Conservation (phyloP, 257 asterid species). For the Solanum chiquidenum region DNA sequence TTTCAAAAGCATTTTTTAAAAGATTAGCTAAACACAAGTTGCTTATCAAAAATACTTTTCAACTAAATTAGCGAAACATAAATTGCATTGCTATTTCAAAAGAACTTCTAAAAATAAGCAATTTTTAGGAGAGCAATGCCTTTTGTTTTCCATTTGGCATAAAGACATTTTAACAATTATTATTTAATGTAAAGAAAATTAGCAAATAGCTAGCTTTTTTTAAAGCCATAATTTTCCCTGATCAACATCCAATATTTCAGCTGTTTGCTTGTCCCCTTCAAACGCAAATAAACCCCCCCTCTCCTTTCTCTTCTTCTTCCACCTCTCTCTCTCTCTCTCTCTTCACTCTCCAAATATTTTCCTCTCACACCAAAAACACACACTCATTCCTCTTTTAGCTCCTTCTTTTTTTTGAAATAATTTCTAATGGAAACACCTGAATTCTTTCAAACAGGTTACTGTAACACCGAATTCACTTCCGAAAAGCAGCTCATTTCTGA, state of each 20-base stretch:
- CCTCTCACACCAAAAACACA: slow-evolving; percentile 12
- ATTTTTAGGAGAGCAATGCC: rapidly evolving
- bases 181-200: slow-evolving; percentile 10
- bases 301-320: background rate
- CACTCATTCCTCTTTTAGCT: background rate
- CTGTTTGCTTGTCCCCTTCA: slow-evolving; percentile 34
- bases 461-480: slow-evolving; percentile 19
- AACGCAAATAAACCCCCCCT: slow-evolving; percentile 61
- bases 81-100: too few relatives aligned
- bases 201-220: slow-evolving; percentile 16
- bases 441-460: slow-evolving; percentile 33
- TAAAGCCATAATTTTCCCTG: slow-evolving; percentile 56
- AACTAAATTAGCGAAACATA: too few relatives aligned
- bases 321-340: background rate
- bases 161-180: background rate
- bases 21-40: too few relatives aligned
- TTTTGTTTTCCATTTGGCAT: background rate
- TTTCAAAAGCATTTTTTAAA: too few relatives aligned
- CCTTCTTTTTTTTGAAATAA: background rate
- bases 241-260: slow-evolving; percentile 55
- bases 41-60: too few relatives aligned
- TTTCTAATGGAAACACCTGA: slow-evolving; percentile 43
- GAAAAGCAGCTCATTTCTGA: slow-evolving; percentile 30
- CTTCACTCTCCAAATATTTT: slow-evolving; percentile 4
- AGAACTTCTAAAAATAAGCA: too few relatives aligned